Conservation (phyloP, 2,329 filamentous ascomycete genomes). For the Blumeria hordei region DNA sequence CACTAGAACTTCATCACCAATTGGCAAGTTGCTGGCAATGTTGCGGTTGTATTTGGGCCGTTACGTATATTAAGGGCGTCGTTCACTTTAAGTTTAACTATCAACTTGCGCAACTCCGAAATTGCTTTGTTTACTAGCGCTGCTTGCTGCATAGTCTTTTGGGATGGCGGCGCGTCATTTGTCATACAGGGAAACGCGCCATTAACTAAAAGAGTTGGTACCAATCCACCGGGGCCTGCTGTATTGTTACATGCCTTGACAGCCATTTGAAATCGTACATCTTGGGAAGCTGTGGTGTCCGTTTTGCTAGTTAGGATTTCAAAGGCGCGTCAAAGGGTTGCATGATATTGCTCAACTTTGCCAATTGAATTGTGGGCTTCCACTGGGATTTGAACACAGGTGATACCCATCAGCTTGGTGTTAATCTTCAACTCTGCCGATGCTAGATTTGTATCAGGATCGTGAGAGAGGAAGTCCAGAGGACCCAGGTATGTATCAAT, state of each 20-base stretch:
- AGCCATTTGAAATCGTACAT: not conserved
- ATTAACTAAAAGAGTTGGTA: not conserved
- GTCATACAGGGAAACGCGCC: not conserved
- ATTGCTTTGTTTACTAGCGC: slow-evolving; percentile 2
- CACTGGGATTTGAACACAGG: not conserved
- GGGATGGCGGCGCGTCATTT: not conserved
- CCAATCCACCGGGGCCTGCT: not conserved
- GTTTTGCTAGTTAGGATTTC: not conserved
- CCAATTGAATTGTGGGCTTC: slow-evolving; percentile 2
- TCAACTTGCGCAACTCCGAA: no score
- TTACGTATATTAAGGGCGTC: slow-evolving; percentile 1
- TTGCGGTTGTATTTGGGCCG: not conserved
- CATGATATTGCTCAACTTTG: slow-evolving; percentile 1
- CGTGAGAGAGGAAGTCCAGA: not conserved
- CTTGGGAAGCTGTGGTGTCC: not conserved
- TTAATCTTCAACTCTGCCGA: slow-evolving; percentile 1
- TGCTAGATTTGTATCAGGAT: slow-evolving; percentile 2
- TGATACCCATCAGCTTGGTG: not conserved
- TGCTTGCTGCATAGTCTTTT: not conserved
- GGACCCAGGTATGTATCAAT: slow-evolving; percentile 3
- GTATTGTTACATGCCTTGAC: slow-evolving; percentile 1
- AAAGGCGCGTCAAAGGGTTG: not conserved
- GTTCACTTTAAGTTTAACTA: not conserved
- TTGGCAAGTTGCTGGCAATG: not conserved
- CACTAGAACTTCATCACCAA: slow-evolving; percentile 1